Conservation (phyloP, 2,329 filamentous ascomycete genomes). For the Colletotrichum kahawae region DNA sequence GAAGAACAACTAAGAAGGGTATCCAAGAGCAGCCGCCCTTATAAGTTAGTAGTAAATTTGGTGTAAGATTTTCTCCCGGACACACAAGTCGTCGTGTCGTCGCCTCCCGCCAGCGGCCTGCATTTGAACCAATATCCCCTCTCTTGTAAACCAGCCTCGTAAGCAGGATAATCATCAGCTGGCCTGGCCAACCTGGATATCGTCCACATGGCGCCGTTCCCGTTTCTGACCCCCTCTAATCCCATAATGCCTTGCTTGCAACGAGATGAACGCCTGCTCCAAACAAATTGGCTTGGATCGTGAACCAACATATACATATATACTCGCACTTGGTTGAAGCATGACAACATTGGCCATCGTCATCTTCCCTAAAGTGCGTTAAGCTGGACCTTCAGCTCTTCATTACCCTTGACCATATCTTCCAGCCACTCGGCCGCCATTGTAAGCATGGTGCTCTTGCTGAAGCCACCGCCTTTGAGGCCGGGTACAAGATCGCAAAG, state of each 20-base stretch:
- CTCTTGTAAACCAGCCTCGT: slow-evolving; percentile 1
- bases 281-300: neutral
- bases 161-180: slow-evolving; percentile 1
- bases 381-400: slow-evolving; percentile 59
- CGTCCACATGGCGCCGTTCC: neutral
- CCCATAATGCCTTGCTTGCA: neutral
- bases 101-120: neutral
- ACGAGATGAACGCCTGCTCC: neutral
- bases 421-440: slow-evolving; percentile 83
- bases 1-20: slow-evolving; percentile 9
- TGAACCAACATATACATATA: neutral
- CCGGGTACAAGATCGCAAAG: slow-evolving; percentile 79
- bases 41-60: neutral
- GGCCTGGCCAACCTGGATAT: neutral
- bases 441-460: slow-evolving; percentile 80
- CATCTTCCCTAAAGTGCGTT: slow-evolving; percentile 37
- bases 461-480: slow-evolving; percentile 75
- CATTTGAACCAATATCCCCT: neutral
- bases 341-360: neutral
- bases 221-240: neutral
- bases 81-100: slow-evolving; percentile 8
- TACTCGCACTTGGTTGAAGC: neutral
- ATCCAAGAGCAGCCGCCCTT: slow-evolving; percentile 15
- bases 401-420: slow-evolving; percentile 72
- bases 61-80: slow-evolving; percentile 2